Evolutionary conservation across 1,139 yeast species (phyloP).

Genomic region (Saccharomycopsis hybrid): DNA sequence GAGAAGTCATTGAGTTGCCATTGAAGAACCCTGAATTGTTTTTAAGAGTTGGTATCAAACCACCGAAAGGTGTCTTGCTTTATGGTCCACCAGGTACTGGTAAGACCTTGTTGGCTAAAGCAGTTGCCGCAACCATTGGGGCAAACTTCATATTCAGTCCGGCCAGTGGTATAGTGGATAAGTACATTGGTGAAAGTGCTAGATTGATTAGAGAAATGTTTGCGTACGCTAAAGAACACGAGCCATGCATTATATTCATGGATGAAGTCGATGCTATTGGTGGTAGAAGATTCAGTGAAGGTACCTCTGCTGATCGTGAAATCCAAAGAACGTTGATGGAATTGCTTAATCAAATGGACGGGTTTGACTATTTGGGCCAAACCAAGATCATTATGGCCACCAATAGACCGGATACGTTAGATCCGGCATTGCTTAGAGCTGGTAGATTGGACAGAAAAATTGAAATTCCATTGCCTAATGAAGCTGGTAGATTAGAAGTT

Average conservation of each 20-base stretch:
- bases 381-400: constrained; percentile 99
- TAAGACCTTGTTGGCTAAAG: constrained; percentile 90
- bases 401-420: constrained; percentile 96
- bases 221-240: constrained; percentile 96
- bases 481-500: constrained; percentile 90
- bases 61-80: constrained; percentile 94
- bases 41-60: constrained; percentile 92
- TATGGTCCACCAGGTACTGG: constrained; percentile 99
- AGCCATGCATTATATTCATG: constrained; percentile 98
- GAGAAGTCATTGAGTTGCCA: constrained; percentile 97
- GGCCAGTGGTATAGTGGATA: constrained; percentile 97
- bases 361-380: constrained; percentile 94
- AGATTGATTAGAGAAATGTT: constrained; percentile 97
- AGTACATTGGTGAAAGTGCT: constrained; percentile 97
- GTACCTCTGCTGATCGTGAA: constrained; percentile 98
- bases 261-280: constrained; percentile 99
- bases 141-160: constrained; percentile 97
- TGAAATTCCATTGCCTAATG: constrained; percentile 95
- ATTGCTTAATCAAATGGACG: constrained; percentile 96
- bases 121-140: constrained; percentile 98
- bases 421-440: constrained; percentile 97
- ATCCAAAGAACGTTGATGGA: constrained; percentile 99
- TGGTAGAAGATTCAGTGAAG: constrained; percentile 96
- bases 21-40: constrained; percentile 95
- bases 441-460: constrained; percentile 97